Base-by-base conservation (phyloP, 2,329 filamentous ascomycete species). In the Gnomoniopsis smithogilvyi region DNA sequence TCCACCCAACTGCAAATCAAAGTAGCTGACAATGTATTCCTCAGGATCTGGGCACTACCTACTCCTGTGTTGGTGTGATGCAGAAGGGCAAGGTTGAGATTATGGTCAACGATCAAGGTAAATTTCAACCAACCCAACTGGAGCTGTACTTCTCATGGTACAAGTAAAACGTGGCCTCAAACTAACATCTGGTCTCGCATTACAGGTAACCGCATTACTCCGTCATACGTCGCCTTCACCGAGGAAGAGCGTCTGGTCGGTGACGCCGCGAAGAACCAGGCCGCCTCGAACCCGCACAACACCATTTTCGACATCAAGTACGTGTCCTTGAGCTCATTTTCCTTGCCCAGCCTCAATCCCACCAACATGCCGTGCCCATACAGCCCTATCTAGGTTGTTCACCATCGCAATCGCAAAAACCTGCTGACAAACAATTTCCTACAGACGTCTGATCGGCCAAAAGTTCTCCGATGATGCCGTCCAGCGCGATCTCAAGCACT, bases 251-350 rank as follows among this genome's bases (percentile, higher is more conserved):
- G 95, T 73, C 84, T 99, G 67, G 92, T 99, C 68, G 95, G 95
- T 84, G 95, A 99, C 77, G 92, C 95, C 71, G 92, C 92, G 71
- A 96, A 96, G 88, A 96, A 96, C 81, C 92, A 96, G 83, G 92
- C 90, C 72, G 88, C 90, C 64, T 77, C 86, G 58, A 94, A 94
- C 83, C 91, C 90, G 49, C 78, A 71, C 67, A 85, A 88, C 72
- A 94, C 90, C 55, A 84, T 94, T 73, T 94, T 81, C 72, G 90
- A 94, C 71, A 81, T 92, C 78, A 95, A 94, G 90, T 92, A 78
- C 84, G 88, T 80, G 19, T 47, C 34, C 17, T 51, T 34, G 11
- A 21, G 14, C 12, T n/a, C n/a, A 15, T 15, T 14, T n/a, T 3
- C 38, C 38, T 15, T 41, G 14, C 6, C 12, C n/a, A n/a, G 4